Evolutionary conservation across 768 basidiomycete species (phyloP).

Genomic region (Chalciporus piperatus): DNA sequence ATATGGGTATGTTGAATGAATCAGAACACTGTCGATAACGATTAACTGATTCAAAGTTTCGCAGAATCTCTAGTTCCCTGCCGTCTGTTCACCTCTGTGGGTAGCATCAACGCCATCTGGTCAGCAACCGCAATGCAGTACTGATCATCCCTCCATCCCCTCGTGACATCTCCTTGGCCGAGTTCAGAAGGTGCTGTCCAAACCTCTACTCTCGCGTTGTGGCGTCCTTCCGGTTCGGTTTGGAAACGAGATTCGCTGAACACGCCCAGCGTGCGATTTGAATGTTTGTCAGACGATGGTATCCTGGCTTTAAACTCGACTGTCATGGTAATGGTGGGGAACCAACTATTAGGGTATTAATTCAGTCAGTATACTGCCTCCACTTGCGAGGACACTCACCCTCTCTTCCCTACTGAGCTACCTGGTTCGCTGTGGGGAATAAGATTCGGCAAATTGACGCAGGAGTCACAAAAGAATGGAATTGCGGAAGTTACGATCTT

Average conservation of each 20-base stretch:
- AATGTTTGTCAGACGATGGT: slow-evolving; percentile 41
- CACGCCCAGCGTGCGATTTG: slow-evolving; percentile 54
- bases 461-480: slow-evolving; percentile 57
- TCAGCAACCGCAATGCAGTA: slow-evolving; percentile 61
- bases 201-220: slow-evolving; percentile 58
- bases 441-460: slow-evolving; percentile 43
- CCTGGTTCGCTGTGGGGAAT: slow-evolving; percentile 46
- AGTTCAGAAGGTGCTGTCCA: slow-evolving; percentile 64
- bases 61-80: slow-evolving; percentile 13
- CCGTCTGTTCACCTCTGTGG: slow-evolving; percentile 27
- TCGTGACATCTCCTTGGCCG: slow-evolving; percentile 39
- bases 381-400: slow-evolving; percentile 10
- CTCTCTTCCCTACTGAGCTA: slow-evolving; percentile 14
- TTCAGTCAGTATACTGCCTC: neutral
- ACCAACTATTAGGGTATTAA: slow-evolving; percentile 43
- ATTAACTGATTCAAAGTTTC: slow-evolving; percentile 22
- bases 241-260: slow-evolving; percentile 53
- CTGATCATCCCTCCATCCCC: slow-evolving; percentile 61
- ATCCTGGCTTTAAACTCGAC: slow-evolving; percentile 65
- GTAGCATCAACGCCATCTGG: slow-evolving; percentile 55
- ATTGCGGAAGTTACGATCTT: slow-evolving; percentile 46
- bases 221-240: slow-evolving; percentile 52
- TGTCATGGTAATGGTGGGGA: slow-evolving; percentile 57
- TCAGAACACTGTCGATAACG: neutral
- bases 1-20: no score